Percentiles rank a stretch among this genome's conserved stretches.
phyloP scores from a whole-genome alignment of 139 green algal genomes.

The Tetradesmus obliquus region DNA sequence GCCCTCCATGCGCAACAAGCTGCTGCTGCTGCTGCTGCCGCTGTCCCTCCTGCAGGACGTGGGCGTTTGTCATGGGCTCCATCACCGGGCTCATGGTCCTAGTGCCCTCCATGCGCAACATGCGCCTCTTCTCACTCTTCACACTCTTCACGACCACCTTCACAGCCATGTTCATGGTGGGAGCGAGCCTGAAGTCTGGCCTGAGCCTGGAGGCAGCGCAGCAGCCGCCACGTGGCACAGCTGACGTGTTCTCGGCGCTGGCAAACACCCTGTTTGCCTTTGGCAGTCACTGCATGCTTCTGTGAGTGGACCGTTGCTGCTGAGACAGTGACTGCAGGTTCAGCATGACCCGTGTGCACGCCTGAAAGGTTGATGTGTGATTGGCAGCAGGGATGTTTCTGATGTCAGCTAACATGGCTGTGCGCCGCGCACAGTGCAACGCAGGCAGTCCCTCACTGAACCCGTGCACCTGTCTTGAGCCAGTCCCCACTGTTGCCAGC shows the following conservation, averaged over 20 bases:
- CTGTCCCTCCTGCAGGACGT: constrained; percentile 7
- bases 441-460: too few species aligned
- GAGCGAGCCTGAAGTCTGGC: not conserved
- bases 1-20: constrained; percentile 18
- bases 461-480: too few species aligned
- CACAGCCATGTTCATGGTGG: constrained; percentile 19
- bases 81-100: constrained; percentile 22
- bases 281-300: constrained; percentile 37
- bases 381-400: too few species aligned
- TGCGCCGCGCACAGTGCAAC: too few species aligned
- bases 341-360: not conserved
- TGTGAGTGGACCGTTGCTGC: not conserved
- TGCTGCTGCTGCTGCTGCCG: not conserved
- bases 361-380: too few species aligned
- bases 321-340: too few species aligned
- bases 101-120: constrained; percentile 40
- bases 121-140: constrained; percentile 33
- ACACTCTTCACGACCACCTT: constrained; percentile 33
- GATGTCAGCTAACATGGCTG: too few species aligned
- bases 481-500: too few species aligned
- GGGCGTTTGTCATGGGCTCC: constrained; percentile 11
- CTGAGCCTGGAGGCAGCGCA: not conserved
- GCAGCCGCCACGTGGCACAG: not conserved
- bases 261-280: constrained; percentile 34
- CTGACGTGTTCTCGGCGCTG: constrained; percentile 13